A percentile compares a stretch with the other conserved stretches of the same genome.
Evolutionary conservation across 805 yeast species (phyloP).

Genomic region (Ogataea trehalophila): DNA sequence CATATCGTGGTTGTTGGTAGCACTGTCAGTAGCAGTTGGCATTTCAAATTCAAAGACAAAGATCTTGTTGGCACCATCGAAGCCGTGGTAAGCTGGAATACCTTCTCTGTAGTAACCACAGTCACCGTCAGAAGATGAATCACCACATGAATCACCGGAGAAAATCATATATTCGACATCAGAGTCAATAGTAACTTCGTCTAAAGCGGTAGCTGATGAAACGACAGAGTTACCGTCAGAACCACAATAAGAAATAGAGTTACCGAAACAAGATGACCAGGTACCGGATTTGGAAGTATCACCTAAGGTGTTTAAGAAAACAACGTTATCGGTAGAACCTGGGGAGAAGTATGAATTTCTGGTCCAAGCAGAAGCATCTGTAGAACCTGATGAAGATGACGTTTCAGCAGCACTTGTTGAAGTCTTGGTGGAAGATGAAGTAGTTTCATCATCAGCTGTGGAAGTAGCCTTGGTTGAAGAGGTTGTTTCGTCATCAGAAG

Average conservation of each 20-base stretch:
- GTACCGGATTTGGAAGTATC: conserved; percentile 82
- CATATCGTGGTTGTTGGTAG: conserved; percentile 75
- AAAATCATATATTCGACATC: conserved; percentile 79
- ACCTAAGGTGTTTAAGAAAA: conserved; percentile 85
- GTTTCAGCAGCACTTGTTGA: conserved; percentile 24
- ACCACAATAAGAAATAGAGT: conserved; percentile 82
- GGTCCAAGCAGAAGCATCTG: conserved; percentile 49
- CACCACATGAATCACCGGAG: conserved; percentile 60
- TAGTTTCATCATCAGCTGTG: conserved; percentile 20
- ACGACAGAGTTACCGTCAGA: conserved; percentile 75
- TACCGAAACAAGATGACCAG: conserved; percentile 84
- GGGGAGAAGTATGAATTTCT: conserved; percentile 65
- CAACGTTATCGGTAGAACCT: conserved; percentile 65
- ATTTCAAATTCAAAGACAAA: conserved; percentile 90
- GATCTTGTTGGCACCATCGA: conserved; percentile 77
- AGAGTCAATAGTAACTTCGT: conserved; percentile 64
- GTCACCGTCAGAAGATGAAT: conserved; percentile 29
- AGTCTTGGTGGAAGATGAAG: conserved; percentile 43
- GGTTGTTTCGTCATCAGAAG: conserved; percentile 3
- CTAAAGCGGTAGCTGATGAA: conserved; percentile 59
- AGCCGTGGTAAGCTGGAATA: conserved; percentile 82
- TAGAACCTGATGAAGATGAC: conserved; percentile 7
- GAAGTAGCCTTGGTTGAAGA: conserved; percentile 12
- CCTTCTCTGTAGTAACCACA: conserved; percentile 89
- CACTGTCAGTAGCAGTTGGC: conserved; percentile 60